These are phyloP conservation scores for Ogataea pini DNA, from an alignment of 805 yeast species.

Conservation along the genomic window DNA sequence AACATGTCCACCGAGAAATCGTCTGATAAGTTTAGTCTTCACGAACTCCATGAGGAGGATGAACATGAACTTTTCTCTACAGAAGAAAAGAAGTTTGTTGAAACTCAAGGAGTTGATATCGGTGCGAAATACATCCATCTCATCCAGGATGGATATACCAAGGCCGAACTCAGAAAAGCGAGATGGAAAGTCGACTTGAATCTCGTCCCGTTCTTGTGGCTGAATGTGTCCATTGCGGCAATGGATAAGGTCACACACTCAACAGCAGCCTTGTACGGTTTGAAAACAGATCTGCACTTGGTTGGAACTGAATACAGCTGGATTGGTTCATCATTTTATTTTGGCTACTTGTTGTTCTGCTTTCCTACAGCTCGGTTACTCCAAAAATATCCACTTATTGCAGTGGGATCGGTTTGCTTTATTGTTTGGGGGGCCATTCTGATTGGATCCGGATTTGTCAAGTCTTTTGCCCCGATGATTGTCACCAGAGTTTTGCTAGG, in stretches of 20 bases:
- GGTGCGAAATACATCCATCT: constrained; percentile 23
- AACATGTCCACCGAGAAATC: constrained; percentile 10
- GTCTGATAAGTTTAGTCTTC: not conserved
- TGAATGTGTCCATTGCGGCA: constrained; percentile 51
- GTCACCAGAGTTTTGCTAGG: constrained; percentile 51
- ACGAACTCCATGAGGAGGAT: not conserved
- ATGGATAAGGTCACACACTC: constrained; percentile 56
- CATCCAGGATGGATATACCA: constrained; percentile 25
- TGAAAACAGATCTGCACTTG: constrained; percentile 40
- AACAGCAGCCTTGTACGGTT: constrained; percentile 42
- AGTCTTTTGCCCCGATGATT: constrained; percentile 45
- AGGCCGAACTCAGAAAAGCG: constrained; percentile 20
- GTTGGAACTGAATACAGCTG: constrained; percentile 35
- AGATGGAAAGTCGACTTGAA: constrained; percentile 50
- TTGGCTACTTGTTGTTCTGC: constrained; percentile 37
- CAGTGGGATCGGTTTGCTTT: constrained; percentile 34
- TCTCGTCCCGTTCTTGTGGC: constrained; percentile 50
- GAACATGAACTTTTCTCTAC: not conserved
- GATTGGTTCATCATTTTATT: constrained; percentile 38
- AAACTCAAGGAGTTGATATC: constrained; percentile 17
- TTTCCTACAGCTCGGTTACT: constrained; percentile 41
- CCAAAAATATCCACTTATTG: constrained; percentile 38
- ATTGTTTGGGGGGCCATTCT: constrained; percentile 40
- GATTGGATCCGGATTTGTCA: constrained; percentile 46
- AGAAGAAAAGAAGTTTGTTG: constrained; percentile 3